Conservation (phyloP, 805 yeast species). For the Starmerella riodocensis region DNA sequence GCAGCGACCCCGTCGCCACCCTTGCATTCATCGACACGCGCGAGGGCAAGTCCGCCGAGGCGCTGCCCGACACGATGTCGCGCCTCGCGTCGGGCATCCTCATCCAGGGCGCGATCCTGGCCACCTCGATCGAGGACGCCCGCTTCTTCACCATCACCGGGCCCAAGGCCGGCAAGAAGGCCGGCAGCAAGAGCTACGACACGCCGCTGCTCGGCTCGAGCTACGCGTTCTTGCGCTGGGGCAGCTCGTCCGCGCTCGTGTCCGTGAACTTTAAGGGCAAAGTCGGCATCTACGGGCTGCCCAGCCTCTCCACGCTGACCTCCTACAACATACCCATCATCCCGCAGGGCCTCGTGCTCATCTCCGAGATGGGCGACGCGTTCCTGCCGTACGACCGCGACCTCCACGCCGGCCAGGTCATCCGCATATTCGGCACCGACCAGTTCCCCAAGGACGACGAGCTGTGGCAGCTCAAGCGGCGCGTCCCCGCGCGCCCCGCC, state of each 20-base stretch:
- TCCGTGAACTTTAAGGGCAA: conserved; percentile 17
- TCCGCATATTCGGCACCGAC: conserved; percentile 39
- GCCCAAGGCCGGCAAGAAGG: conserved; percentile 39
- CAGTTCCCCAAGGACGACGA: conserved; percentile 29
- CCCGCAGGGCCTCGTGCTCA: conserved; percentile 16
- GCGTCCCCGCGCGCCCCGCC: conserved; percentile 66
- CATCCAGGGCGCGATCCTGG: conserved; percentile 49
- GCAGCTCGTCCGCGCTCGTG: conserved; percentile 33
- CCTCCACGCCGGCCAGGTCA: conserved; percentile 38
- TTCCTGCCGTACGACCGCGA: conserved; percentile 39
- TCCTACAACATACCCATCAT: conserved; percentile 14
- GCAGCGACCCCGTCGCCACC: conserved; percentile 39
- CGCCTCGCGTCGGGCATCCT: conserved; percentile 47
- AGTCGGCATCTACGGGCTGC: conserved; percentile 19
- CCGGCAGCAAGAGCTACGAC: conserved; percentile 50
- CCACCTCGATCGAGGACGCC: conserved; percentile 35
- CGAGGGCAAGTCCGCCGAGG: conserved; percentile 53
- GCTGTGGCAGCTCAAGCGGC: conserved; percentile 50
- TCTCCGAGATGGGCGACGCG: conserved; percentile 29
- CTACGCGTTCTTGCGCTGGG: conserved; percentile 34
- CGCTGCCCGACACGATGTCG: conserved; percentile 44
- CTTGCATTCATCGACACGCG: conserved; percentile 47
- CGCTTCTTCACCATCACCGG: conserved; percentile 53
- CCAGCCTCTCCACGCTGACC: conserved; percentile 17
- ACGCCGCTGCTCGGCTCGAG: conserved; percentile 41